These are phyloP conservation scores for Quercus phellos DNA, from an alignment of 331 rosid genomes.

Conservation along the genomic window DNA sequence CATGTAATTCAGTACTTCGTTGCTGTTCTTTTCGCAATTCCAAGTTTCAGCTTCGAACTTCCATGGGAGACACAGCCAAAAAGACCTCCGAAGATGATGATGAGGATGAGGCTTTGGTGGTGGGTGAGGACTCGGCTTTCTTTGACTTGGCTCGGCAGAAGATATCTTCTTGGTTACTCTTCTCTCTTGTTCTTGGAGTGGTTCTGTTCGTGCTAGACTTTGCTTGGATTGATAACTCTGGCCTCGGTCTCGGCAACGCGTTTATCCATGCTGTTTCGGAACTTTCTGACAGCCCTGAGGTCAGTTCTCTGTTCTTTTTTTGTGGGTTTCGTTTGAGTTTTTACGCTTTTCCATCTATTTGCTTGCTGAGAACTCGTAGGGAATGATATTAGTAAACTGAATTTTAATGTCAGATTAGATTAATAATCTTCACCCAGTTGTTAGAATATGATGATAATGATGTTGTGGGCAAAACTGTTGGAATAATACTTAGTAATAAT, in stretches of 20 bases:
- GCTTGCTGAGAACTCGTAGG: background rate
- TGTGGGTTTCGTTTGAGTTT: background rate
- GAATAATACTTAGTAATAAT: too few species aligned
- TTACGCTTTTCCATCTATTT: background rate
- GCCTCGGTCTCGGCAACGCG: slow-evolving; percentile 59
- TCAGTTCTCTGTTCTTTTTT: background rate
- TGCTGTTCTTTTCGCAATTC: background rate
- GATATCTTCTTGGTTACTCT: slow-evolving; percentile 59
- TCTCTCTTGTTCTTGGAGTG: slow-evolving; percentile 49
- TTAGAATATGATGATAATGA: too few species aligned
- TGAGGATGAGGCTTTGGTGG: background rate
- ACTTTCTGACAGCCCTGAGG: slow-evolving; percentile 72
- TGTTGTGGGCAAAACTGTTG: too few species aligned
- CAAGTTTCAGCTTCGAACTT: slow-evolving; percentile 25
- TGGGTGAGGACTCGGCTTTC: slow-evolving; percentile 72
- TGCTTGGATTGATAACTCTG: slow-evolving; percentile 72
- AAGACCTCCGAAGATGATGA: slow-evolving; percentile 5
- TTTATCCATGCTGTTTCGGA: slow-evolving; percentile 58
- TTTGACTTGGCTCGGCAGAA: slow-evolving; percentile 66
- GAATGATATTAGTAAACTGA: background rate
- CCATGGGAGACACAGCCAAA: slow-evolving; percentile 23
- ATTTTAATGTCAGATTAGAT: too few species aligned
- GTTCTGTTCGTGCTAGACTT: slow-evolving; percentile 58
- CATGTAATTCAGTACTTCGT: background rate
- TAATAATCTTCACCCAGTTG: too few species aligned